Evolutionary conservation across 371 early-diverging fungal species (phyloP), one percentile per base, ranked within the genome.

Genomic region (Mucor piriformis): DNA sequence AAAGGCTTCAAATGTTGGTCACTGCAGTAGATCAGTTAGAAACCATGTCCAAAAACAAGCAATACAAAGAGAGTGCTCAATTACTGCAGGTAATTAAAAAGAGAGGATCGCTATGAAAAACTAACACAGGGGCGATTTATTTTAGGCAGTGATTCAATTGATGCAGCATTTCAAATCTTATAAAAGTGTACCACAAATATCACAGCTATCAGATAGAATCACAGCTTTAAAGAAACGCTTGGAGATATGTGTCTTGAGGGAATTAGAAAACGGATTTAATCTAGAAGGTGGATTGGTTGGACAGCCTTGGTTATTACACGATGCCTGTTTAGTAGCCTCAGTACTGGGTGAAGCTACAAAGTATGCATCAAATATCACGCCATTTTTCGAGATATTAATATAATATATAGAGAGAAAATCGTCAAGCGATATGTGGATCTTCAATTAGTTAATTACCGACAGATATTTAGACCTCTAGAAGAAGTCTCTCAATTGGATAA

Each of bases 1-100:
- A 89, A 59, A 80, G 95, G 59, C 75, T 95, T 16, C 94, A 95
- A 64, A 92, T 96, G 92, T 78, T 96, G 42, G 95, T 89, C 6
- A 84, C 86, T 0, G 93, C 95, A 2, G 79, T 92, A 7, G 90
- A 89, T 49, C 92, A 95, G 57, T 69, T 96, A 47, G 85, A 88
- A 43, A 67, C 55, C 1, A 78, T 92, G 78, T 81, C 86, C 12
- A 78, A 74, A 23, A 78, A 84, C 47, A 82, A 87, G 51, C 85
- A 90, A 55, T 93, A 92, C 61, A 76, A 83, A 34, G 94, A 94
- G 48, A 86, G 86, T 1, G 89, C 94, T 6, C 87, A 90, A 54
- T 68, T 95, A n/a, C 69, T 94, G 46, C 84, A 87, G 81, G 90
- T 89, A 75, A n/a, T 6, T 16, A 29, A 24, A 5, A 37, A 37